Evolutionary conservation across 139 green algal species (phyloP).

Genomic region (Chlorella sp.): DNA sequence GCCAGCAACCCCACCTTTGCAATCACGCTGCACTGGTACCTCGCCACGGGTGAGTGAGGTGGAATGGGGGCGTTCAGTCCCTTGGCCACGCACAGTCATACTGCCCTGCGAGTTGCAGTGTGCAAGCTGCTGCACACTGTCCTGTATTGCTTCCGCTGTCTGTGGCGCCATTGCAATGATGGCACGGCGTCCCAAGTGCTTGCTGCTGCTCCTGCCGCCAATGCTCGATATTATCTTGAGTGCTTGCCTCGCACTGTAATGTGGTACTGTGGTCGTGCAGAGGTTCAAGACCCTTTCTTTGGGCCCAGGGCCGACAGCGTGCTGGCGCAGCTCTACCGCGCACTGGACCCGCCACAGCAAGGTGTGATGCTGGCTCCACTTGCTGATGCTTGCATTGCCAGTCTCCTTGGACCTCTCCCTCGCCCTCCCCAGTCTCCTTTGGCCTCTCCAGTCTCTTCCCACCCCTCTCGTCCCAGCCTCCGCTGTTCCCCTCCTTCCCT

Average conservation of each 20-base stretch:
- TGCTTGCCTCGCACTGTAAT: not conserved
- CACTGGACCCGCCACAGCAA: not conserved
- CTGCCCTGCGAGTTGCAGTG: not conserved
- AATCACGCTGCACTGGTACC: conserved; percentile 86
- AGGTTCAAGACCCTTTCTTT: not conserved
- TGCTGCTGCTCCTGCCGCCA: too few relatives aligned
- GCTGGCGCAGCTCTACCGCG: not conserved
- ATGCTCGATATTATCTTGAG: not conserved
- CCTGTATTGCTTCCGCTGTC: too few relatives aligned
- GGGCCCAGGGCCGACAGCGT: not conserved
- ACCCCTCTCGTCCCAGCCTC: not conserved
- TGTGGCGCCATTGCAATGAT: too few relatives aligned
- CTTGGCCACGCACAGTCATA: not conserved
- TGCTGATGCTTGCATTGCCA: not conserved
- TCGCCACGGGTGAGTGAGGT: conserved; percentile 52
- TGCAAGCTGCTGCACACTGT: too few relatives aligned
- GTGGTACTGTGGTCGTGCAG: not conserved
- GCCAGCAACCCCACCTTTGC: conserved; percentile 52
- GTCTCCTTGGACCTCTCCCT: not conserved
- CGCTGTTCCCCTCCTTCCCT: not conserved
- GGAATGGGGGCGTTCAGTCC: too few relatives aligned
- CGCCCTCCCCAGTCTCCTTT: not conserved
- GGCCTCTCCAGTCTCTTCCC: not conserved
- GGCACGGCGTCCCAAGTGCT: too few relatives aligned
- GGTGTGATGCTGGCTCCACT: not conserved